Percentiles rank a stretch among this genome's conserved stretches.
These are phyloP conservation scores for Orbilia quercus DNA, from an alignment of 2,329 filamentous ascomycete species.

Conservation along the genomic window DNA sequence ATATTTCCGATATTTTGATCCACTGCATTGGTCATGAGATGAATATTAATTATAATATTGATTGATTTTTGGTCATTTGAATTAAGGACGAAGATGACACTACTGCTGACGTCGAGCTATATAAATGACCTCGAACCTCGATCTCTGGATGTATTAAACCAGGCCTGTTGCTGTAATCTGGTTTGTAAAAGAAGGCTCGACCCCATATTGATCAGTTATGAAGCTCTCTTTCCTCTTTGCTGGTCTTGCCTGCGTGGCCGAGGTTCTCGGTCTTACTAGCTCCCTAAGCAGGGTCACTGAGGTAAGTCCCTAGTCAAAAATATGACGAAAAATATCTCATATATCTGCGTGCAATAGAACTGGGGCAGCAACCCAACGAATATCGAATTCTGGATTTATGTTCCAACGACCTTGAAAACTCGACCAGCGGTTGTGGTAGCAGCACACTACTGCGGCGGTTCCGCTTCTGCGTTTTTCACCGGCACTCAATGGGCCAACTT, in stretches of 20 bases:
- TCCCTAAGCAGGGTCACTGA: conserved; percentile 15
- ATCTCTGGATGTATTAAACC: background rate
- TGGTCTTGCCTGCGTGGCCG: conserved; percentile 23
- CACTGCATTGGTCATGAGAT: no score
- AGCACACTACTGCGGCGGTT: conserved; percentile 71
- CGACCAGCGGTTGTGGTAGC: conserved; percentile 69
- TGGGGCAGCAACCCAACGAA: conserved; percentile 43
- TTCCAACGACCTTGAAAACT: conserved; percentile 64
- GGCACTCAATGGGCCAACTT: conserved; percentile 69
- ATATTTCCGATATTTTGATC: background rate
- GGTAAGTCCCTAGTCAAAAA: background rate
- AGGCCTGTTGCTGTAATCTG: no score
- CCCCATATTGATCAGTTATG: conserved; percentile 26
- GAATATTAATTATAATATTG: no score
- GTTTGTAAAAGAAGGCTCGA: no score
- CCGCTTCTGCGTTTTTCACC: conserved; percentile 66
- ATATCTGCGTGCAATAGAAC: conserved; percentile 11
- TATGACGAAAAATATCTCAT: background rate
- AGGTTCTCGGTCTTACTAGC: conserved; percentile 41
- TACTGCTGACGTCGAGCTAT: no score
- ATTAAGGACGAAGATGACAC: no score
- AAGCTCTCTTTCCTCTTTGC: conserved; percentile 36
- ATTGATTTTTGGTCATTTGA: no score
- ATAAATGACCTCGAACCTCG: no score
- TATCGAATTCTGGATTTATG: conserved; percentile 61